phyloP scores from a whole-genome alignment of 495 filamentous ascomycete species.

The Daldinia decipiens region DNA sequence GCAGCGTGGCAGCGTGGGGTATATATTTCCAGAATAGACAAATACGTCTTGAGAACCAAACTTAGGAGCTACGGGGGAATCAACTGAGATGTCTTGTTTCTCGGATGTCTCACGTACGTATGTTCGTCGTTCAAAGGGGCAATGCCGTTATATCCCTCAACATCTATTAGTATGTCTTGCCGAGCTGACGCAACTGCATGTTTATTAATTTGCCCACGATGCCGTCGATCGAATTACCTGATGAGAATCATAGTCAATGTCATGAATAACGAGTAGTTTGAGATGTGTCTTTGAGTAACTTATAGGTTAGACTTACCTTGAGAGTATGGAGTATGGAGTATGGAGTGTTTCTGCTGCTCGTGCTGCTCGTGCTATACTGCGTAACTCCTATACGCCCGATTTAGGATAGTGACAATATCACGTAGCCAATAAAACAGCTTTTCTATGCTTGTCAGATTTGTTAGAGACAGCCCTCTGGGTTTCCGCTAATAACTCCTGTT shows the following conservation, averaged over 20 bases:
- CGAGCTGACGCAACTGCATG: slow-evolving; percentile 31
- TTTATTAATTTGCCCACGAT: slow-evolving; percentile 12
- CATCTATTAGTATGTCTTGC: slow-evolving; percentile 15
- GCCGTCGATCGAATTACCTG: slow-evolving; percentile 6
- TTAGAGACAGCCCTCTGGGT: slow-evolving; percentile 12
- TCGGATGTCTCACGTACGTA: slow-evolving; percentile 38
- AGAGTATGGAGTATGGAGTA: neutral
- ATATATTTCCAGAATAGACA: slow-evolving; percentile 15
- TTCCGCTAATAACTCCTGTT: slow-evolving; percentile 19
- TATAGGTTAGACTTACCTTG: neutral
- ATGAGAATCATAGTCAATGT: neutral
- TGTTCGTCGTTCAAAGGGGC: slow-evolving; percentile 33
- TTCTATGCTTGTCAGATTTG: slow-evolving; percentile 18
- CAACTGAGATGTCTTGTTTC: slow-evolving; percentile 32
- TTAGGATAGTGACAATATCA: slow-evolving; percentile 13
- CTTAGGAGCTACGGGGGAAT: slow-evolving; percentile 24
- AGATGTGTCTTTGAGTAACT: slow-evolving; percentile 1
- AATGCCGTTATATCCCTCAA: slow-evolving; percentile 42
- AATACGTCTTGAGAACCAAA: slow-evolving; percentile 25
- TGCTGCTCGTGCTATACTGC: neutral
- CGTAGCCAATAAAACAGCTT: slow-evolving; percentile 15
- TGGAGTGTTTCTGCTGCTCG: neutral
- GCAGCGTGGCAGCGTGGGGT: slow-evolving; percentile 45
- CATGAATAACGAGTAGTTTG: neutral
- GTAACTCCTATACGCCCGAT: slow-evolving; percentile 7